Conservation (phyloP, 2,329 filamentous ascomycete species). For the Epichloe gansuensis region DNA sequence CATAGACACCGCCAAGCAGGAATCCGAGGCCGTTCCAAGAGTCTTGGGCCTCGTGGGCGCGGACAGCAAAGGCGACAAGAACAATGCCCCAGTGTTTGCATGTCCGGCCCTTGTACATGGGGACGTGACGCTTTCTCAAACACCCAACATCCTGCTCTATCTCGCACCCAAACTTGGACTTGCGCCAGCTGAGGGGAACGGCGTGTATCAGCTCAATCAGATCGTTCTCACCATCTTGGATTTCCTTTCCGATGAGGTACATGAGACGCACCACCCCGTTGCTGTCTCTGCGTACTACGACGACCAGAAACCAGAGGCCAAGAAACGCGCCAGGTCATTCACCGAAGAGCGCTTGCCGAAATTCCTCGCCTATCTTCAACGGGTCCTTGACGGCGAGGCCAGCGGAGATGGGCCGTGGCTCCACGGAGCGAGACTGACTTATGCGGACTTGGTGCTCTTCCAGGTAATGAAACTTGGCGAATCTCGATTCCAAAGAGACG, state of each 20-base stretch:
- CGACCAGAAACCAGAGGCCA: conserved; percentile 57
- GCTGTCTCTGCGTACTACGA: conserved; percentile 50
- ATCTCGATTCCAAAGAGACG: not conserved
- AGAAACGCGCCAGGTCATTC: conserved; percentile 44
- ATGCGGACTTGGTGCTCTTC: conserved; percentile 62
- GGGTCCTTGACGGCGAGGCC: conserved; percentile 43
- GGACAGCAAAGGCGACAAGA: conserved; percentile 32
- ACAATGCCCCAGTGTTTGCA: conserved; percentile 53
- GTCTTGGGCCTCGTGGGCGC: conserved; percentile 36
- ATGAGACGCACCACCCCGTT: conserved; percentile 66
- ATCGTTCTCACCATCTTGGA: conserved; percentile 60
- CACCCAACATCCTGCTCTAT: conserved; percentile 60
- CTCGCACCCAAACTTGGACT: conserved; percentile 49
- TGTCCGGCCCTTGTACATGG: conserved; percentile 54
- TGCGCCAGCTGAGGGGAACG: conserved; percentile 27
- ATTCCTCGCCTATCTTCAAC: conserved; percentile 58
- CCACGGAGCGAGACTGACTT: conserved; percentile 51
- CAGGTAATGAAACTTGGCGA: conserved; percentile 33
- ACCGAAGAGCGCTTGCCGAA: conserved; percentile 53
- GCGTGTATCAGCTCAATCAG: conserved; percentile 45
- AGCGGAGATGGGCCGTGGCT: conserved; percentile 50
- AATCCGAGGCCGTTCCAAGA: conserved; percentile 34
- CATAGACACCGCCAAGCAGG: conserved; percentile 35
- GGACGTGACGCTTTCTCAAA: conserved; percentile 52
- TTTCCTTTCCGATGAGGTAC: conserved; percentile 54